Evolutionary conservation across 192 early-diverging fungal genomes (phyloP).

Genomic region (Umbelopsis ramanniana): DNA sequence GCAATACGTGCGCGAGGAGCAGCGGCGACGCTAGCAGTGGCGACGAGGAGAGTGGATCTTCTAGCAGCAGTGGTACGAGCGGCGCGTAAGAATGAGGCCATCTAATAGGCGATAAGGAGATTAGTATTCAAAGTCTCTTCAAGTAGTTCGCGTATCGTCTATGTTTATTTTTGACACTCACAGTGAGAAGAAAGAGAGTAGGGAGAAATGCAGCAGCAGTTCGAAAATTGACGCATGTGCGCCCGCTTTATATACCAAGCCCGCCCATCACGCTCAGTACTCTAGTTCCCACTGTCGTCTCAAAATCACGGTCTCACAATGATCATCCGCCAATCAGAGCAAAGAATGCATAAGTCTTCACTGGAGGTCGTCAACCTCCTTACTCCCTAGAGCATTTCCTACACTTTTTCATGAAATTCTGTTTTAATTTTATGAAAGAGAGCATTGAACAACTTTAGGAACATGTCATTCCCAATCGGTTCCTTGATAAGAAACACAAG

Average conservation of each 20-base stretch:
- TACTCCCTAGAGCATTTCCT: too few relatives aligned
- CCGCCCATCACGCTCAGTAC: neutral
- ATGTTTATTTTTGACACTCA: neutral
- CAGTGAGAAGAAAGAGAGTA: slow-evolving; percentile 10
- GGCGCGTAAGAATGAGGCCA: slow-evolving; percentile 21
- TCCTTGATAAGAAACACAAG: too few relatives aligned
- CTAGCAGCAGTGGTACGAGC: slow-evolving; percentile 14
- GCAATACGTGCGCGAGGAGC: slow-evolving; percentile 13
- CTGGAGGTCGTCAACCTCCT: too few relatives aligned
- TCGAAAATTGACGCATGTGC: neutral
- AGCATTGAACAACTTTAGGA: too few relatives aligned
- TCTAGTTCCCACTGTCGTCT: slow-evolving; percentile 9
- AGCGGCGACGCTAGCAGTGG: slow-evolving; percentile 3
- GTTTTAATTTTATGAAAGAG: too few relatives aligned
- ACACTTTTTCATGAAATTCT: too few relatives aligned
- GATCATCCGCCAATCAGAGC: slow-evolving; percentile 1
- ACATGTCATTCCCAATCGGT: neutral
- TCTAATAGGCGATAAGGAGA: neutral
- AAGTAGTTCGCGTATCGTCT: neutral
- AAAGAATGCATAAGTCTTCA: too few relatives aligned
- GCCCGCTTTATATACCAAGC: slow-evolving; percentile 2
- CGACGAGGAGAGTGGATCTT: slow-evolving; percentile 11
- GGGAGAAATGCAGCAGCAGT: neutral
- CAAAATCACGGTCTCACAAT: slow-evolving; percentile 22
- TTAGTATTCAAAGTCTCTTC: neutral